Percentiles rank a stretch among this genome's conserved stretches.
Evolutionary conservation across 2,329 filamentous ascomycete genomes (phyloP).

Genomic region (Xylariales sp.): DNA sequence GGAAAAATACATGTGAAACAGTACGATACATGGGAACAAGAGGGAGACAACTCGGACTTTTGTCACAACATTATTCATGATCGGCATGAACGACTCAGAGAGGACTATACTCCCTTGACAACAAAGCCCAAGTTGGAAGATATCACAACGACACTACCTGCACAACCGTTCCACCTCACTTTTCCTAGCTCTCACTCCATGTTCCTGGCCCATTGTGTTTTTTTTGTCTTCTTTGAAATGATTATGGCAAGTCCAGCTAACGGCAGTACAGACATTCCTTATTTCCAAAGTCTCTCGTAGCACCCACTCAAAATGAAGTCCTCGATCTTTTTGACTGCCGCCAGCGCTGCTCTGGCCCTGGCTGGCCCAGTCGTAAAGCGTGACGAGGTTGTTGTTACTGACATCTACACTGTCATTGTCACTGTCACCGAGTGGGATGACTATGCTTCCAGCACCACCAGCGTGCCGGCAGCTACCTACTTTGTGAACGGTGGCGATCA

Average conservation of each 20-base stretch:
- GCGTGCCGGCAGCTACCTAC: conserved; percentile 10
- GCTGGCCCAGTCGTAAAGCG: conserved; percentile 28
- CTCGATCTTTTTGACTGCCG: conserved; percentile 28
- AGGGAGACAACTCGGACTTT: no score
- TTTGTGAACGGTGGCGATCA: conserved; percentile 11
- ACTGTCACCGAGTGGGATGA: conserved; percentile 21
- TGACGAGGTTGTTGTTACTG: conserved; percentile 26
- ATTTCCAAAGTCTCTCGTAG: not conserved
- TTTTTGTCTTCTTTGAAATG: not conserved
- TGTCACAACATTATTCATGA: no score
- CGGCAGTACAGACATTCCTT: conserved; percentile 8
- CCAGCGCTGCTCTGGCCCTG: conserved; percentile 27
- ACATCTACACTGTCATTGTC: conserved; percentile 27
- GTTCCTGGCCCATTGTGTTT: no score
- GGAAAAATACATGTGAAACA: no score
- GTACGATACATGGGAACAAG: no score
- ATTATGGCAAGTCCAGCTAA: not conserved
- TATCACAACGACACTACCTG: no score
- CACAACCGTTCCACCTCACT: no score
- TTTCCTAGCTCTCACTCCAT: no score
- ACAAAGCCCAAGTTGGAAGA: no score
- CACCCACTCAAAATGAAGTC: conserved; percentile 32
- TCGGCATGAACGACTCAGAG: no score
- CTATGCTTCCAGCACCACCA: conserved; percentile 8
- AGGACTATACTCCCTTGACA: no score